Evolutionary conservation across 2,329 filamentous ascomycete genomes (phyloP).

Genomic region (Monosporascus sp.): DNA sequence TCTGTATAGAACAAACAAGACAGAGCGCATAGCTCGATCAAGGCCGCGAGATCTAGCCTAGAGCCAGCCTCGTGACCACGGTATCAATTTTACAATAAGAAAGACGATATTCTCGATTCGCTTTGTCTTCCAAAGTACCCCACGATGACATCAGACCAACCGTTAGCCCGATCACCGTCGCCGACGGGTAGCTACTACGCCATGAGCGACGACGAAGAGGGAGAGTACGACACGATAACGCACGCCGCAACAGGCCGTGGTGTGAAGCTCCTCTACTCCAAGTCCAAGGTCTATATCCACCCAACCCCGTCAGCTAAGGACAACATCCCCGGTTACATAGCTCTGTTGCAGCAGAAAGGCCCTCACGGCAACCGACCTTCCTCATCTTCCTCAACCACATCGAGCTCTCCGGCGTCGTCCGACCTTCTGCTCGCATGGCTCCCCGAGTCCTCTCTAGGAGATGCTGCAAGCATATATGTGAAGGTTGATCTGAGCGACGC

Average conservation of each 20-base stretch:
- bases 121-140: constrained; percentile 8
- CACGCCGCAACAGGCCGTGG: constrained; percentile 71
- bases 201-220: constrained; percentile 93
- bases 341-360: constrained; percentile 83
- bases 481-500: constrained; percentile 88
- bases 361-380: constrained; percentile 35
- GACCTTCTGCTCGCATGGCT: constrained; percentile 89
- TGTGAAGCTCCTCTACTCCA: constrained; percentile 90
- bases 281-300: constrained; percentile 99
- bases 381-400: constrained; percentile 35
- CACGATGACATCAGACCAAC: constrained; percentile 30
- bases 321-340: constrained; percentile 92
- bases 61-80: not conserved
- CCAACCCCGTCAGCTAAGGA: constrained; percentile 90
- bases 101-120: too few species aligned
- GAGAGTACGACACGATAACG: constrained; percentile 89
- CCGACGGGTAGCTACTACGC: constrained; percentile 89
- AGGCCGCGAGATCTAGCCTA: not conserved
- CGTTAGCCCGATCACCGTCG: constrained; percentile 47
- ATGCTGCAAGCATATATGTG: constrained; percentile 82
- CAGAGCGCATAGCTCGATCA: not conserved
- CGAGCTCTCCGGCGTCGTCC: constrained; percentile 48
- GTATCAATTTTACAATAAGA: too few species aligned
- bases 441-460: constrained; percentile 81
- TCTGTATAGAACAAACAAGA: not conserved